These are phyloP conservation scores for Colletotrichum tropicicola DNA, from an alignment of 2,329 filamentous ascomycete species.

Conservation along the genomic window DNA sequence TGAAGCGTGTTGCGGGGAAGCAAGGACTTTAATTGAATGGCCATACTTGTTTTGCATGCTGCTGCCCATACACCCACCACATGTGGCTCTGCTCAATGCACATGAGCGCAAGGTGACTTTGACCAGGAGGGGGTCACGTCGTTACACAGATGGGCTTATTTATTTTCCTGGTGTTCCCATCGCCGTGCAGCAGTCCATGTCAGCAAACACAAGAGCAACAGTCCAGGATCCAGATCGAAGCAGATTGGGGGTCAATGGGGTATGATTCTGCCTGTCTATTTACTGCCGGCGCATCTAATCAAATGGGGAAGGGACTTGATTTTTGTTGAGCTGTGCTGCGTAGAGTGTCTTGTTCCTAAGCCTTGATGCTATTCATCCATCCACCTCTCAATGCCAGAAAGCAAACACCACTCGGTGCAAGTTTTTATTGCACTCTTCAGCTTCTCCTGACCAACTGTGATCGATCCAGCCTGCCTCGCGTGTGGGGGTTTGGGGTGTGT, in stretches of 20 bases:
- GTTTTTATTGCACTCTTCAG: conserved; percentile 29
- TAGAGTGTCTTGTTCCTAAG: conserved; percentile 29
- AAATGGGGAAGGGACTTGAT: conserved; percentile 18
- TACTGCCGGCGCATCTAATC: conserved; percentile 16
- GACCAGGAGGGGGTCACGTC: too few relatives aligned
- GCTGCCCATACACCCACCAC: too few relatives aligned
- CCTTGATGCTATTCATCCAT: conserved; percentile 29
- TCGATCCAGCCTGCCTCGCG: conserved; percentile 18
- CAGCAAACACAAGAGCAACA: too few relatives aligned
- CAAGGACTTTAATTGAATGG: conserved; percentile 31
- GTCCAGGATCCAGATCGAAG: too few relatives aligned
- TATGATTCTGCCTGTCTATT: conserved; percentile 21
- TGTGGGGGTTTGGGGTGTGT: conserved; percentile 12
- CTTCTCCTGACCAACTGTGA: conserved; percentile 14
- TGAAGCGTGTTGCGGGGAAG: conserved; percentile 29
- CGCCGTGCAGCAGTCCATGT: too few relatives aligned
- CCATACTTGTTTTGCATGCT: too few relatives aligned
- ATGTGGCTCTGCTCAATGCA: too few relatives aligned
- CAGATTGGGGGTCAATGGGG: neutral
- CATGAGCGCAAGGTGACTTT: too few relatives aligned
- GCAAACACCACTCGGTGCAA: conserved; percentile 30
- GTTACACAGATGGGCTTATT: too few relatives aligned
- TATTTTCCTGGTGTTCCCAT: too few relatives aligned
- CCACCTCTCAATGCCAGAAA: conserved; percentile 16
- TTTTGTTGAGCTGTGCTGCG: conserved; percentile 24